Evolutionary conservation across 805 yeast genomes (phyloP), one percentile per base, ranked within the genome.

Genomic region (Starmerella riodocensis): DNA sequence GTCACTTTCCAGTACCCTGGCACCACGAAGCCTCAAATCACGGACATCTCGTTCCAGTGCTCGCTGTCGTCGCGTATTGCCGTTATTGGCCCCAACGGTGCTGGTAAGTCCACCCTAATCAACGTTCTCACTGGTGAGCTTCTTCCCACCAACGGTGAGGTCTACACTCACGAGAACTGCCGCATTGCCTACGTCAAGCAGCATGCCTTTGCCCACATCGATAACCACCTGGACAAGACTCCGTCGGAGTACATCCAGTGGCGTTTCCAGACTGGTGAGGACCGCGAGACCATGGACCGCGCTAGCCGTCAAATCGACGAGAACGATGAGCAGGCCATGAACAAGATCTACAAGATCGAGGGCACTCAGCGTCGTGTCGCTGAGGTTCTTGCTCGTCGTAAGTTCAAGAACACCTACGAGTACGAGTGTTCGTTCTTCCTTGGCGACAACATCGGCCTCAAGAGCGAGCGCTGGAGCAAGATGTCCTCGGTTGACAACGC

Each of bases 181-280:
- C 94, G 98, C 80, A 91, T 91, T 62, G 99, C 97, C 63, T 91
- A 91, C 91, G 86, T 91, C 61, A 91, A 91, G 75, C 99, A 91
- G 74, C 98, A 93, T 69, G 98, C 98, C 68, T 91, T 91, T 65
- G 97, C 97, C 53, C 98, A 91, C 70, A 88, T 91, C 62, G 99
- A 93, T 70, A 76, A 81, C 65, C 98, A 91, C 67, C 76, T 88
- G 67, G 99, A 91, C 78, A 83, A 81, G 78, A 91, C 99, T 63
- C 98, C 98, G 64, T 85, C 96, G 61, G 98, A 91, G 76, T 91
- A 91, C 75, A 91, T 91, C 60, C 98, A 91, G 75, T 91, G 98
- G 98, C 91, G 98, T 80, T 91, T 88, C 96, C 98, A 91, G 76
- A 91, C 98, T 65, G 98, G 98, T 86, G 98, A 91, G 76, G 98